Percentiles rank a stretch among this genome's conserved stretches.
phyloP scores from a whole-genome alignment of 805 yeast genomes.

The Sugiyamaella smithiae region DNA sequence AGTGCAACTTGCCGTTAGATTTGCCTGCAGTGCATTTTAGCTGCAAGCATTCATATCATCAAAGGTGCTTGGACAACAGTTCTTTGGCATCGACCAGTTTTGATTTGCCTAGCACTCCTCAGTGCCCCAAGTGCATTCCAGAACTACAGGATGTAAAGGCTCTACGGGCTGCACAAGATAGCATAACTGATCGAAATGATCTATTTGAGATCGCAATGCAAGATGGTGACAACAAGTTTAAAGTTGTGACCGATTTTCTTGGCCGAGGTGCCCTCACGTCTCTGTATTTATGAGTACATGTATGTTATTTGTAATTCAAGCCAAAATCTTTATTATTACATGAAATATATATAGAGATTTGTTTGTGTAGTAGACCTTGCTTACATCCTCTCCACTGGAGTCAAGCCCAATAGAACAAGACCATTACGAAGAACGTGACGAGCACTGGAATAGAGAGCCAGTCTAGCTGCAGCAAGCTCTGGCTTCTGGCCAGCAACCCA shows the following conservation, averaged over 20 bases:
- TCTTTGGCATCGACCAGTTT: neutral
- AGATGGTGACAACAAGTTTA: constrained; percentile 58
- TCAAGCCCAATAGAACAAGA: constrained; percentile 82
- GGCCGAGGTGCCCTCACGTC: constrained; percentile 68
- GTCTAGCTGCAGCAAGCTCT: constrained; percentile 82
- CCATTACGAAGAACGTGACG: constrained; percentile 88
- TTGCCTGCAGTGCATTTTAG: constrained; percentile 79
- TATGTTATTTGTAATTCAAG: neutral
- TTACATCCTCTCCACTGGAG: constrained; percentile 99
- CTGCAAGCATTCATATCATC: constrained; percentile 85
- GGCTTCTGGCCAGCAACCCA: constrained; percentile 96
- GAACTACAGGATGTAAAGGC: constrained; percentile 65
- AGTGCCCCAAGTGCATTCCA: constrained; percentile 76
- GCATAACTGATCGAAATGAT: constrained; percentile 59
- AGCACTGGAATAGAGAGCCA: constrained; percentile 87
- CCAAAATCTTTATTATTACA: neutral
- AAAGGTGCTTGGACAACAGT: constrained; percentile 54
- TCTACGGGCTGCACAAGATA: constrained; percentile 57
- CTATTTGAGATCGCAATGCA: constrained; percentile 57
- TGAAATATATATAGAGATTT: neutral
- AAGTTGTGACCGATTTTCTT: constrained; percentile 72
- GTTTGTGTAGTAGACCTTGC: no score
- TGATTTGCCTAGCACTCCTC: constrained; percentile 19
- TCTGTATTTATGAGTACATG: neutral
- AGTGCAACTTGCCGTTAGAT: constrained; percentile 64